Base-by-base conservation (phyloP, 1,284 basidiomycete genomes). In the Trametes versicolor region DNA sequence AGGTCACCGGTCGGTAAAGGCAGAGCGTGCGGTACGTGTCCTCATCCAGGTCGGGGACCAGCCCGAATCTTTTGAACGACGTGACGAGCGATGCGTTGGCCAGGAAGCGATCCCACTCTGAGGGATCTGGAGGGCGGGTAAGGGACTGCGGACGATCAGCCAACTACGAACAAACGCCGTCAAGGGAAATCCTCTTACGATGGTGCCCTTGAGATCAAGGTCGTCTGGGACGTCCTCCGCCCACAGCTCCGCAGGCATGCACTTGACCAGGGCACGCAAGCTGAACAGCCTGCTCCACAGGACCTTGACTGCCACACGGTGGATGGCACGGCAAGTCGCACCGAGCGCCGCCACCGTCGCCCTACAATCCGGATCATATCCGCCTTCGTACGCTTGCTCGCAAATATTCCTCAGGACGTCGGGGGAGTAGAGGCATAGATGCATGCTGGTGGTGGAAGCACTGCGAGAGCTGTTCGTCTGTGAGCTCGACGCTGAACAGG, bases 251-350 rank as follows among this genome's bases (percentile, higher is more conserved):
- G 58, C n/a, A 3, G 68, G 68, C 62, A 70, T 62, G 49, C 63
- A 65, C 60, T 67, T 65, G 36, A 70, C 34, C 21, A 70, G 63
- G 17, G 68, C 62, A 27, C 68, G 64, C 21, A 70, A 45, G 39
- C 68, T 66, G 64, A 70, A 70, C 29, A 67, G 59, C 10, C 68
- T 58, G 49, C 63, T 63, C 65, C 65, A 70, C 10, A 70, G 64
- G 25, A 70, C 65, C 59, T 64, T 60, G 15, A 49, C 57, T 4
- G 65, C 68, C 21, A 70, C 54, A 13, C 62, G 56, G 51, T 63
- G 52, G 45, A 70, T 54, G 13, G 64, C 52, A 23, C 62, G 65
- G 36, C 65, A 67, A 1, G 65, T 65, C 12, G 56, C 41, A 13
- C 41, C 65, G 34, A 70, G 47, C 17, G 62, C 63, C 25, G 63